Conservation (phyloP, 164 flowering plant species). For the Tetracentron sinense region DNA sequence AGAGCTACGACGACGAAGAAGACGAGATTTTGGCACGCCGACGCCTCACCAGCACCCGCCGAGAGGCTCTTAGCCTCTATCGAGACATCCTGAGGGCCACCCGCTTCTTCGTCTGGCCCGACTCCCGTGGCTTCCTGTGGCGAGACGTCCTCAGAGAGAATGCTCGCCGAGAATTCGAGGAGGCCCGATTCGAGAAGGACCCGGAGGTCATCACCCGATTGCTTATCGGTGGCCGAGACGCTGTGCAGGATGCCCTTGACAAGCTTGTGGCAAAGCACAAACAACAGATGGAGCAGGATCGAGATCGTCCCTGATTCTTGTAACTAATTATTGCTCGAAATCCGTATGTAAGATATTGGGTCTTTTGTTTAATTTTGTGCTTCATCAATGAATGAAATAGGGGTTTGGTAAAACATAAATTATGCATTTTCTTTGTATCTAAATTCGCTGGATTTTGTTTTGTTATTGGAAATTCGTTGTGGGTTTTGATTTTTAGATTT, state of each 20-base stretch:
- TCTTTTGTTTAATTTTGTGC: too few species aligned
- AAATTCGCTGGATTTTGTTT: too few species aligned
- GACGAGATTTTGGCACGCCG: conserved; percentile 42
- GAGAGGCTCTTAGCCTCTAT: conserved; percentile 68
- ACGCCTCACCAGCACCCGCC: conserved; percentile 57
- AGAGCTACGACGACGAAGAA: conserved; percentile 35
- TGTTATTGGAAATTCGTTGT: too few species aligned
- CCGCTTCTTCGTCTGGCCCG: conserved; percentile 68
- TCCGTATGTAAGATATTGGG: too few species aligned
- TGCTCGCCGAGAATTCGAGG: conserved; percentile 74
- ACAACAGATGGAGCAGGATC: conserved; percentile 50
- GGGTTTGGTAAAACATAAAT: too few species aligned
- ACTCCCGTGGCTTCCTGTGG: conserved; percentile 59
- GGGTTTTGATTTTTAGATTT: too few species aligned
- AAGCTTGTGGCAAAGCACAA: conserved; percentile 77
- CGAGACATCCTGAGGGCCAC: conserved; percentile 69
- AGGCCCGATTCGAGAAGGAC: conserved; percentile 66
- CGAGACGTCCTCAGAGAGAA: conserved; percentile 66
- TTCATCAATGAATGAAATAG: too few species aligned
- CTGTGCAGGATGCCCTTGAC: conserved; percentile 64
- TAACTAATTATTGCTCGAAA: too few species aligned
- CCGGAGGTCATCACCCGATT: conserved; percentile 63
- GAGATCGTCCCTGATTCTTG: conserved; percentile 27
- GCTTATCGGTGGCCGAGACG: conserved; percentile 69
- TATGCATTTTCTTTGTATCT: too few species aligned